Conservation (phyloP, 441 rosid genomes). For the Populus trichocarpa region DNA sequence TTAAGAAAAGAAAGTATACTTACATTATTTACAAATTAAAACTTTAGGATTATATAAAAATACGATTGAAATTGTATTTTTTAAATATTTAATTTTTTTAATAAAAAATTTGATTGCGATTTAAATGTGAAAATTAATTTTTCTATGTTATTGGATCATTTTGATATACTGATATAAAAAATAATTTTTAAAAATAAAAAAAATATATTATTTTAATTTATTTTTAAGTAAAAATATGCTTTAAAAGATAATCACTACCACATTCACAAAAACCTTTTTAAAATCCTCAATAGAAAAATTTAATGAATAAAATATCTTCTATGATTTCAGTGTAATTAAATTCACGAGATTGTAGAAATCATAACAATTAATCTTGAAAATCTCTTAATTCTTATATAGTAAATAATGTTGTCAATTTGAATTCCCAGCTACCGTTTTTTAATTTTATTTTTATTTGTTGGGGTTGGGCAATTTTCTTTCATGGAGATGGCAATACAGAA, state of each 20-base stretch:
- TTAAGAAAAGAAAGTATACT: neutral
- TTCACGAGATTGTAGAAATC: neutral
- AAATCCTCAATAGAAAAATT: too few species aligned
- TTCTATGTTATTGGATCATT: too few species aligned
- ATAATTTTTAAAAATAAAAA: too few species aligned
- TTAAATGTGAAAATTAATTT: too few species aligned
- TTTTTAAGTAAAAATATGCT: too few species aligned
- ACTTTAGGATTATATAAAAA: too few species aligned
- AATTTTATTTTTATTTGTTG: too few species aligned
- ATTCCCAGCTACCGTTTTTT: neutral
- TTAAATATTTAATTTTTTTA: too few species aligned
- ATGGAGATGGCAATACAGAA: neutral
- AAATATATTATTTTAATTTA: too few species aligned
- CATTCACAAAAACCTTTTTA: rapidly evolving
- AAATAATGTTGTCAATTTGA: neutral
- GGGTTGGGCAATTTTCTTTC: neutral
- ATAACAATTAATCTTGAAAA: neutral
- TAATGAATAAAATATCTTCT: neutral
- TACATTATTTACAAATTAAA: neutral
- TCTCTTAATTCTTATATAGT: neutral
- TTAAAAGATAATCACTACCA: too few species aligned
- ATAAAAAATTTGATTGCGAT: too few species aligned
- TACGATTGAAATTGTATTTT: rapidly evolving
- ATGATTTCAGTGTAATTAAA: neutral
- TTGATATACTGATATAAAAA: too few species aligned